These are phyloP conservation scores for Xerophyta viscosa DNA, from an alignment of 106 monocot genomes.

Conservation along the genomic window DNA sequence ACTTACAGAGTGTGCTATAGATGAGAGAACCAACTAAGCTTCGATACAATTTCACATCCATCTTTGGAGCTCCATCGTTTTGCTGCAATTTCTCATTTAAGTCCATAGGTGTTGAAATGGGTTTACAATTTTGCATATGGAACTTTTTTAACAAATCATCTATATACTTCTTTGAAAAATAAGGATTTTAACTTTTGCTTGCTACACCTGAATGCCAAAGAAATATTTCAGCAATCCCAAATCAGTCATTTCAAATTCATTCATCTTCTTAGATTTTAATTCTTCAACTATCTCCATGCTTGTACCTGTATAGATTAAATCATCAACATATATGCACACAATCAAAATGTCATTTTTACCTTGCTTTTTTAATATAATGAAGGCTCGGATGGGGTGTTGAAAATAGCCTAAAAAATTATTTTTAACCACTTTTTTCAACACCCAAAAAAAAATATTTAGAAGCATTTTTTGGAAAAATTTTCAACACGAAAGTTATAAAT, in stretches of 20 bases:
- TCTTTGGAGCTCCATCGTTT: not conserved
- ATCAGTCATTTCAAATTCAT: slow-evolving; percentile 5
- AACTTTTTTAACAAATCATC: slow-evolving; percentile 2
- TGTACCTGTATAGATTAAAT: not conserved
- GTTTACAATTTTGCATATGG: slow-evolving; percentile 4
- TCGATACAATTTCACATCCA: not conserved
- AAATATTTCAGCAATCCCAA: slow-evolving; percentile 2
- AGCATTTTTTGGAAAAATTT: too few species aligned
- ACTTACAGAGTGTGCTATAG: too few species aligned
- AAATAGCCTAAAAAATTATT: too few species aligned
- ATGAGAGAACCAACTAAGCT: not conserved
- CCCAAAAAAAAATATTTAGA: too few species aligned
- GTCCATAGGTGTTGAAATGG: slow-evolving; percentile 7
- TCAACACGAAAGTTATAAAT: too few species aligned
- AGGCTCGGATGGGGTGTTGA: too few species aligned
- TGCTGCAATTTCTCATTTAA: not conserved
- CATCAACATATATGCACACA: slow-evolving; percentile 10
- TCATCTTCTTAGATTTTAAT: not conserved
- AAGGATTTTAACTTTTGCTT: slow-evolving; percentile 1
- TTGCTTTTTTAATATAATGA: slow-evolving; percentile 1
- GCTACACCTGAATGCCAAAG: not conserved
- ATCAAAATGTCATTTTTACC: not conserved
- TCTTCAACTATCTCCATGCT: not conserved
- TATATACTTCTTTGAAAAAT: slow-evolving; percentile 4
- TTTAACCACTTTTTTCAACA: too few species aligned